Conservation (phyloP, 2,329 filamentous ascomycete genomes). For the Aspergillus terreus region DNA sequence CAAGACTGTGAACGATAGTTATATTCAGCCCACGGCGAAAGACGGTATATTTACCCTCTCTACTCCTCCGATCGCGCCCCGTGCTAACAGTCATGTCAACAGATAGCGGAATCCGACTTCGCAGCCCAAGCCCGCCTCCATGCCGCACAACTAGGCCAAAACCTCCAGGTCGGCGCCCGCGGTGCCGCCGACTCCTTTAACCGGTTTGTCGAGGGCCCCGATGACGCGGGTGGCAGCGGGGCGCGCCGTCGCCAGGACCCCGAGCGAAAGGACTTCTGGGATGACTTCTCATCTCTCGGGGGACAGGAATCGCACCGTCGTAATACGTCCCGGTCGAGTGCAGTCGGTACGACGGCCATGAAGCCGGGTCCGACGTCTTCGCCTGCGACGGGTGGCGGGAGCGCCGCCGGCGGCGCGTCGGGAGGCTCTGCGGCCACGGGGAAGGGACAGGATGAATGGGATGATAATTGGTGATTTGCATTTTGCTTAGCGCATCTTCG, state of each 20-base stretch:
- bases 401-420: constrained; percentile 15
- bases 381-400: constrained; percentile 12
- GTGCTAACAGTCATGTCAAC: constrained; percentile 3
- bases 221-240: constrained; percentile 47
- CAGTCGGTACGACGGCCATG: constrained; percentile 63
- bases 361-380: constrained; percentile 43
- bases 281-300: constrained; percentile 73
- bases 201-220: constrained; percentile 79
- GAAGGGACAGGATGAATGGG: constrained; percentile 57
- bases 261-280: constrained; percentile 83
- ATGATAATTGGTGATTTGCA: constrained; percentile 45
- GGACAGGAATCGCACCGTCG: constrained; percentile 24
- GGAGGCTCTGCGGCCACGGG: constrained; percentile 17
- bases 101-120: constrained; percentile 78
- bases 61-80: neutral
- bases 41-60: constrained; percentile 55
- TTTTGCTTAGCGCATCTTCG: neutral
- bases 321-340: constrained; percentile 41
- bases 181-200: constrained; percentile 76
- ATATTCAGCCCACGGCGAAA: constrained; percentile 90
- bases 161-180: constrained; percentile 62
- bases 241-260: constrained; percentile 48
- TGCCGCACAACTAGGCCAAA: constrained; percentile 55
- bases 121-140: constrained; percentile 65
- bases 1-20: constrained; percentile 84